Base-by-base conservation (phyloP, 345 rosid species). In the Kandelia obovata region DNA sequence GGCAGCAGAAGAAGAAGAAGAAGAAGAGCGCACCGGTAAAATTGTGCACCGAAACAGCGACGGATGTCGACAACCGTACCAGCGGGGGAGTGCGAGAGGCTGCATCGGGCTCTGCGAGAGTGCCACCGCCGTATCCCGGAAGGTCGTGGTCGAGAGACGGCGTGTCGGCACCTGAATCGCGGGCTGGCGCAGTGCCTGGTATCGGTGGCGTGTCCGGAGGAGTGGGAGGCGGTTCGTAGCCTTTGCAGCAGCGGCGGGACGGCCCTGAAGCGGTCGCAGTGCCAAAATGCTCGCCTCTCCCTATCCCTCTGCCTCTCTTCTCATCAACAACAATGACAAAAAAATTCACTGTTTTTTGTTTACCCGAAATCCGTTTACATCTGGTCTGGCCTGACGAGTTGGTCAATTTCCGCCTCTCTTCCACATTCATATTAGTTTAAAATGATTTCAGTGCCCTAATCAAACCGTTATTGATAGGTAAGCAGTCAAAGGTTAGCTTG, bases 171-270 rank as follows among this genome's bases (percentile, higher is more conserved):
- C 76, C 81, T 93, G 85, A 93, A 85, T 84, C 80, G 79, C 2
- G 87, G 84, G 35, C 75, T 91, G 25, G 98, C 94, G 19, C 77
- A 87, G 88, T 91, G 98, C 76, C 61, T 91, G 66, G 89, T 91
- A 59, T 57, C 89, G 31, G 82, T 71, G 70, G 81, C 72, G 66
- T 93, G 96, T 53, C 96, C 98, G 6, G 83, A 85, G 19, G 97
- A 93, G 71, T 69, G 74, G 6, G 97, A 93, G 82, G 92, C 89
- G 68, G 96, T 91, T 67, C 85, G 85, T 58, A 81, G 83, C 62
- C 65, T 93, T 43, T 93, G 98, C 71, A 67, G 82, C 0, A 93
- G 97, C 80, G 88, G 93, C 35, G 98, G 98, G 39, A 93, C 96
- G n/a, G 79, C 78, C 16, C 79, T 91, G 5, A 93, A 93, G 68